Conservation (phyloP, 176 grass and related monocot species). For the Areca catechu region DNA sequence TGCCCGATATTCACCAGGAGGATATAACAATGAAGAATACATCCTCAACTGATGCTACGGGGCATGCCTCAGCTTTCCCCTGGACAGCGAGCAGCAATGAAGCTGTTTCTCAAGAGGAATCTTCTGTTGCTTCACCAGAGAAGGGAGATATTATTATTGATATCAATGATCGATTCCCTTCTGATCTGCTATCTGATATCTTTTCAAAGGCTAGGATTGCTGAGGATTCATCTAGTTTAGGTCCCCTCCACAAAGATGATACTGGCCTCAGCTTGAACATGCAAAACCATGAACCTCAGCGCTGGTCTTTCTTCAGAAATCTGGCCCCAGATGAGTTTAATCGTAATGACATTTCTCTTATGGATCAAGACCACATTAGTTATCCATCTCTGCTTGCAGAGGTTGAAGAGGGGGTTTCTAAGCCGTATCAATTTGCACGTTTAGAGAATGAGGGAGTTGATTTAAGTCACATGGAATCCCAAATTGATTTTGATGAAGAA, state of each 20-base stretch:
- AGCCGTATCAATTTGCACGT: constrained; percentile 13
- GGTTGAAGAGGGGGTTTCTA: constrained; percentile 40
- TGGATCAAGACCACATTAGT: constrained; percentile 39
- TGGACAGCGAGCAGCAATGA: constrained; percentile 10
- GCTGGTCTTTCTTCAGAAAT: constrained; percentile 98
- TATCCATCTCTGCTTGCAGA: constrained; percentile 22
- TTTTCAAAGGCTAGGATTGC: constrained; percentile 67
- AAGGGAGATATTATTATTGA: constrained; percentile 47
- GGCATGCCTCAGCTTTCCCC: constrained; percentile 20
- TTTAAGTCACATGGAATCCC: constrained; percentile 30
- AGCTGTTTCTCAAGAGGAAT: constrained; percentile 39
- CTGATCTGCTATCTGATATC: constrained; percentile 88
- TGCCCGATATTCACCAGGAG: constrained; percentile 34
- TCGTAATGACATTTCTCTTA: constrained; percentile 47
- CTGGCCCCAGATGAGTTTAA: constrained; percentile 67
- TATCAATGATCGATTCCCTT: constrained; percentile 52
- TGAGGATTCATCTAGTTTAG: constrained; percentile 46
- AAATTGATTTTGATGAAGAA: constrained; percentile 42
- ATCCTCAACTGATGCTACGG: constrained; percentile 15
- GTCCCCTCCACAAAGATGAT: constrained; percentile 51
- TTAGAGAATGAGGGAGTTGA: constrained; percentile 31
- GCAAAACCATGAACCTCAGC: constrained; percentile 69
- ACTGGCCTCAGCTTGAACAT: constrained; percentile 72
- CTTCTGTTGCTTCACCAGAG: constrained; percentile 21
- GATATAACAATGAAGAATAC: constrained; percentile 15